These are phyloP conservation scores for Termitomyces sp. DNA, from an alignment of 768 basidiomycete species.

Conservation along the genomic window DNA sequence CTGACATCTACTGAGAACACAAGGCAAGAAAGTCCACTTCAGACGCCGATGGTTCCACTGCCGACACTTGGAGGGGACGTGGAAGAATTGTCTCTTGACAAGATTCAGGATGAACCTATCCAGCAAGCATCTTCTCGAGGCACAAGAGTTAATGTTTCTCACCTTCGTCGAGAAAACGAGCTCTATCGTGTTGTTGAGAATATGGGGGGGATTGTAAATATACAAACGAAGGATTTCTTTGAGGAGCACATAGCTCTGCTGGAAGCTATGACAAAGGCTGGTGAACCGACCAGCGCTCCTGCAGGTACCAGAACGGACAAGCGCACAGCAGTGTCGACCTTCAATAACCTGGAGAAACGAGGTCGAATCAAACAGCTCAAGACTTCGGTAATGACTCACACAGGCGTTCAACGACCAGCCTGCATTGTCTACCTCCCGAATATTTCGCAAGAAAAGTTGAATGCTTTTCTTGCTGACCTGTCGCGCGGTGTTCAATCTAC, in stretches of 20 bases:
- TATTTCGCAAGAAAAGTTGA: slow-evolving; percentile 47
- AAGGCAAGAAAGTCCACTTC: neutral
- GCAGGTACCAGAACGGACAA: slow-evolving; percentile 69
- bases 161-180: slow-evolving; percentile 80
- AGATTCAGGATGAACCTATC: neutral
- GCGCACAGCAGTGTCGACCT: slow-evolving; percentile 58
- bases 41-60: neutral
- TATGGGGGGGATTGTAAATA: slow-evolving; percentile 64
- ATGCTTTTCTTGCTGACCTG: slow-evolving; percentile 54
- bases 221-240: slow-evolving; percentile 65
- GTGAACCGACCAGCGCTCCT: slow-evolving; percentile 70
- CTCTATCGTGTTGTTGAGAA: slow-evolving; percentile 62
- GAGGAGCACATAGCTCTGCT: slow-evolving; percentile 66
- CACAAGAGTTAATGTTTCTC: slow-evolving; percentile 65
- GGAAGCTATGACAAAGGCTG: slow-evolving; percentile 49
- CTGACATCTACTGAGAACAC: neutral
- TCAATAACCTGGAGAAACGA: slow-evolving; percentile 59
- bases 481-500: slow-evolving; percentile 35
- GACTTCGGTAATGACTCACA: slow-evolving; percentile 56
- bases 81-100: neutral
- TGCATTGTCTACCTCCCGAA: slow-evolving; percentile 67
- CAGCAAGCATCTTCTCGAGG: slow-evolving; percentile 5
- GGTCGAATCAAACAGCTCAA: slow-evolving; percentile 70
- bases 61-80: neutral
- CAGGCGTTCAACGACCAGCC: slow-evolving; percentile 55